phyloP scores from a whole-genome alignment of 1,139 yeast genomes.

The Blastobotrys proliferans region DNA sequence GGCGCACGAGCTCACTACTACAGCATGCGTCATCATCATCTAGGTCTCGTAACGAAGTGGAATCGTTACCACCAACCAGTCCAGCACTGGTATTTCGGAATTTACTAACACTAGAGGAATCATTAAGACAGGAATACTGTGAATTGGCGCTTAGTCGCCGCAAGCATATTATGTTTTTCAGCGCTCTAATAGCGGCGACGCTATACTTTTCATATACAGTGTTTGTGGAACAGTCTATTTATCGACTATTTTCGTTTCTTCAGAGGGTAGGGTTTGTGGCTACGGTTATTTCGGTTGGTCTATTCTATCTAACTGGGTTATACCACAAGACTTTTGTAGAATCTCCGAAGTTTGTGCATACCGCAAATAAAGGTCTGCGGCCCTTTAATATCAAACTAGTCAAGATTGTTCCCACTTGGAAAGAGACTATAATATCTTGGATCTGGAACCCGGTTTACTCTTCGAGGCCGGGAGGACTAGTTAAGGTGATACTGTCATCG shows the following conservation, averaged over 20 bases:
- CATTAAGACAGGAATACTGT: constrained; percentile 72
- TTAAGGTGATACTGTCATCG: constrained; percentile 74
- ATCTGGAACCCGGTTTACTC: constrained; percentile 28
- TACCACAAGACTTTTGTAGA: constrained; percentile 78
- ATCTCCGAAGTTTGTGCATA: constrained; percentile 71
- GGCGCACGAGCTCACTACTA: constrained; percentile 4
- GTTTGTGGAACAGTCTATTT: constrained; percentile 33
- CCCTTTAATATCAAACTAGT: constrained; percentile 77
- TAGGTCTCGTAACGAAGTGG: constrained; percentile 12
- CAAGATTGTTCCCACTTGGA: constrained; percentile 57
- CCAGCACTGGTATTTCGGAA: constrained; percentile 45
- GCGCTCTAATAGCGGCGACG: constrained; percentile 40
- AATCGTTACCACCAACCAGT: constrained; percentile 20
- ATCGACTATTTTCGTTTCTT: constrained; percentile 33
- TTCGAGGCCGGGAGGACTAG: constrained; percentile 30
- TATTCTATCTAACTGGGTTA: constrained; percentile 86
- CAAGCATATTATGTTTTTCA: constrained; percentile 68
- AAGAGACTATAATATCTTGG: constrained; percentile 39
- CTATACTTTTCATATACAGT: constrained; percentile 32
- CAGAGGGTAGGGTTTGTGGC: constrained; percentile 63
- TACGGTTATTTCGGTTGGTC: constrained; percentile 60
- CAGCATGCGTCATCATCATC: constrained; percentile 5
- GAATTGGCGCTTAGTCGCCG: constrained; percentile 66
- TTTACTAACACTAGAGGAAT: constrained; percentile 77
- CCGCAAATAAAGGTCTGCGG: constrained; percentile 82